These are phyloP conservation scores for Malus hybrid DNA, from an alignment of 331 rosid genomes.

Conservation along the genomic window DNA sequence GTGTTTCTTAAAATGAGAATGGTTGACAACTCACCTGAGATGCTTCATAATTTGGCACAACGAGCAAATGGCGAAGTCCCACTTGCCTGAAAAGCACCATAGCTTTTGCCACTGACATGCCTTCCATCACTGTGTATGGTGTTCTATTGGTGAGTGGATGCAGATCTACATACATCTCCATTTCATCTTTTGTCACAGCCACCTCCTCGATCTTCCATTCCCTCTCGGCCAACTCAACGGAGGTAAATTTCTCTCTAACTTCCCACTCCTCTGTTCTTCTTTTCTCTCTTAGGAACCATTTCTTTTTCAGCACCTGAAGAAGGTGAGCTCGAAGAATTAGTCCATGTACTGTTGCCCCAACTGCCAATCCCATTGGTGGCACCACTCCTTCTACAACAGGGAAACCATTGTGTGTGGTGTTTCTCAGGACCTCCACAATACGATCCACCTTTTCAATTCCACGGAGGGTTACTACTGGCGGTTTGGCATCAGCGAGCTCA, in stretches of 20 bases:
- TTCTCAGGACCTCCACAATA: conserved; percentile 61
- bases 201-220: conserved; percentile 66
- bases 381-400: conserved; percentile 57
- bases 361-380: conserved; percentile 32
- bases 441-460: conserved; percentile 67
- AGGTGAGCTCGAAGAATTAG: conserved; percentile 75
- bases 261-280: conserved; percentile 89
- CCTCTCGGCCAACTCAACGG: conserved; percentile 77
- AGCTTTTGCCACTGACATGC: conserved; percentile 76
- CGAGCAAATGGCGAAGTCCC: conserved; percentile 81
- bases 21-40: conserved; percentile 54
- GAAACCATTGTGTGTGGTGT: conserved; percentile 82
- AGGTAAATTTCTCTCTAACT: conserved; percentile 71
- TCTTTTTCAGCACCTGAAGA: conserved; percentile 57
- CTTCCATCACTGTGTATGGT: conserved; percentile 65
- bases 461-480: conserved; percentile 46
- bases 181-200: conserved; percentile 53
- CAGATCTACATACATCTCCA: conserved; percentile 82
- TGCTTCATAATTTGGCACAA: conserved; percentile 65
- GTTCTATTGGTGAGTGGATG: conserved; percentile 80
- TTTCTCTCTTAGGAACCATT: conserved; percentile 69
- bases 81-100: conserved; percentile 69
- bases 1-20: not conserved
- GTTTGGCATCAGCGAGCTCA: conserved; percentile 68
- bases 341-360: conserved; percentile 58